A percentile compares a stretch with the other conserved stretches of the same genome.
Evolutionary conservation across 805 yeast genomes (phyloP).

Genomic region (Candida wancherniae): DNA sequence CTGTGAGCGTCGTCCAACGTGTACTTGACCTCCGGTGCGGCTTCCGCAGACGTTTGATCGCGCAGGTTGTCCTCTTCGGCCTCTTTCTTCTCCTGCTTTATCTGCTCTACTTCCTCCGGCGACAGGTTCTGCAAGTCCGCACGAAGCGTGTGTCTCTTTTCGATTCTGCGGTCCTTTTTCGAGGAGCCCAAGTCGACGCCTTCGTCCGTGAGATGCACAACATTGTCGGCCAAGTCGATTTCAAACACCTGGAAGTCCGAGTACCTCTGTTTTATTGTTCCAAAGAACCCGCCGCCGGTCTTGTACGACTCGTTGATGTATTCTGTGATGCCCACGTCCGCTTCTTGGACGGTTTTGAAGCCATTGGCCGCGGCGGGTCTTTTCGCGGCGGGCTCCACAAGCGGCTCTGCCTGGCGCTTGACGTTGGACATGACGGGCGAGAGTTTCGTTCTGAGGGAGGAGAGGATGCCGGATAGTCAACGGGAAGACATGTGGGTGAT

Average conservation of each 20-base stretch:
- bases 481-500: no score
- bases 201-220: constrained; percentile 68
- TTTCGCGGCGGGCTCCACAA: constrained; percentile 1
- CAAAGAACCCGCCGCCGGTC: constrained; percentile 56
- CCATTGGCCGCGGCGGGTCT: constrained; percentile 3
- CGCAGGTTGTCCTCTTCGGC: constrained; percentile 17
- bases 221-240: constrained; percentile 61
- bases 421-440: no score
- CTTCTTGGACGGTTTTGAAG: constrained; percentile 49
- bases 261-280: constrained; percentile 81
- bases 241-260: constrained; percentile 94
- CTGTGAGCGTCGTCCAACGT: constrained; percentile 44
- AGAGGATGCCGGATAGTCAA: no score
- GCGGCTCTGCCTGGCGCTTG: neutral
- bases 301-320: constrained; percentile 49
- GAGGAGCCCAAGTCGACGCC: constrained; percentile 52
- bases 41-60: neutral
- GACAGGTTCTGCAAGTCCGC: constrained; percentile 29
- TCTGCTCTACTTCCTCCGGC: constrained; percentile 29
- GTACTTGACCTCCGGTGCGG: constrained; percentile 27
- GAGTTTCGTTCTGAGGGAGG: no score
- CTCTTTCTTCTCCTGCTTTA: constrained; percentile 22
- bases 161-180: constrained; percentile 46
- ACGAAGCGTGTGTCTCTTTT: constrained; percentile 37
- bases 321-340: constrained; percentile 83